phyloP scores from a whole-genome alignment of 805 yeast species.

The Spathaspora arborariae region DNA sequence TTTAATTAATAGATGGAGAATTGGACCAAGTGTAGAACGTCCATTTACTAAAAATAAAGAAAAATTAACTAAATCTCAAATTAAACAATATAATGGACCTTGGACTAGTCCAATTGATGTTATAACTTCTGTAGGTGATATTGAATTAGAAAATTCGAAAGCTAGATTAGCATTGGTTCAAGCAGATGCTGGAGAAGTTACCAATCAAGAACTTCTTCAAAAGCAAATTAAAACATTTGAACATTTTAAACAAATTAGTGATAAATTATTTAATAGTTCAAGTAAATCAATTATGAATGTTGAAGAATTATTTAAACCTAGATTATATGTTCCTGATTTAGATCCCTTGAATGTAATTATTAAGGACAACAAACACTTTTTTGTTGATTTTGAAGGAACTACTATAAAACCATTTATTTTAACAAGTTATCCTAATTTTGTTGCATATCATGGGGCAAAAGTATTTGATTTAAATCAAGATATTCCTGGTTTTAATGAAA shows the following conservation, averaged over 20 bases:
- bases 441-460: constrained; percentile 85
- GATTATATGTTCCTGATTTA: constrained; percentile 76
- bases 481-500: constrained; percentile 60
- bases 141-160: constrained; percentile 62
- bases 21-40: constrained; percentile 87
- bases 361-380: constrained; percentile 36
- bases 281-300: constrained; percentile 59
- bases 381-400: constrained; percentile 82
- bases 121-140: constrained; percentile 57
- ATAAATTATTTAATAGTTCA: constrained; percentile 52
- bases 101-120: constrained; percentile 67
- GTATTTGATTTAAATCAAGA: constrained; percentile 74
- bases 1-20: constrained; percentile 70
- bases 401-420: constrained; percentile 78
- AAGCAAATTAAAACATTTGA: constrained; percentile 59
- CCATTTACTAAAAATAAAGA: constrained; percentile 68
- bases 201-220: constrained; percentile 39
- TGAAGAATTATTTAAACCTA: constrained; percentile 62
- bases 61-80: constrained; percentile 46
- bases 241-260: constrained; percentile 53
- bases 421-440: constrained; percentile 76
- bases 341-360: constrained; percentile 84
- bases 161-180: constrained; percentile 52
- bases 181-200: constrained; percentile 47
- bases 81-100: constrained; percentile 66